Base-by-base conservation (phyloP, 257 asterid species). In the Handroanthus guayacan region DNA sequence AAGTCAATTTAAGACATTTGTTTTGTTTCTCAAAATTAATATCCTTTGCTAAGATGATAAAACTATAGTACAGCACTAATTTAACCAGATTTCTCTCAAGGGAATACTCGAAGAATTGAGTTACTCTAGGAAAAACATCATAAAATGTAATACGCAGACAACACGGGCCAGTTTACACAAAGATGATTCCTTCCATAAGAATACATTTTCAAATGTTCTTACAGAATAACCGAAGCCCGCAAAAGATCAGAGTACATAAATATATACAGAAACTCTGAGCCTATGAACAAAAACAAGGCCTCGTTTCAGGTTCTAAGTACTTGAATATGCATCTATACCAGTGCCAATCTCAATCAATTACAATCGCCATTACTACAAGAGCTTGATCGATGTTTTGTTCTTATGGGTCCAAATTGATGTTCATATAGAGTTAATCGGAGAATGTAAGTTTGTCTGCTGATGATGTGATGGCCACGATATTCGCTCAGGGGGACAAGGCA, bases 401-500 rank as follows among this genome's bases (percentile, higher is more conserved):
- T 13, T 5, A 20, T 20, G 8, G 44, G 37, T 13, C 34, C 5
- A 45, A 36, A 3, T 56, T 14, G 18, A 18, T 12, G 57, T 66
- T 76, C 69, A 80, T 45, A 61, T 38, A 10, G 89, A 77, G 79
- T 80, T 61, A 13, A 20, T 79, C 25, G 31, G 31, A 25, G 31
- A 25, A 25, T 69, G 81, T 9, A 78, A 57, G 73, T 12, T 79
- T 56, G 75, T 17, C 16, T 41, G 73, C 13, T 67, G 82, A 60
- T 88, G 89, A 80, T 83, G 95, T 10, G 75, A 67, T 47, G 95
- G 97, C 90, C 92, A 89, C 17, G 85, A 82, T 38, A 78, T 58
- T 54, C 92, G 96, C 62, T 86, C 91, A 0, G 94, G 93, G 18
- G 91, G 94, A 70, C 96, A 91, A 8, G 97, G 94, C 39, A 86